Evolutionary conservation across 164 flowering plant genomes (phyloP).

Genomic region (Sedum album): DNA sequence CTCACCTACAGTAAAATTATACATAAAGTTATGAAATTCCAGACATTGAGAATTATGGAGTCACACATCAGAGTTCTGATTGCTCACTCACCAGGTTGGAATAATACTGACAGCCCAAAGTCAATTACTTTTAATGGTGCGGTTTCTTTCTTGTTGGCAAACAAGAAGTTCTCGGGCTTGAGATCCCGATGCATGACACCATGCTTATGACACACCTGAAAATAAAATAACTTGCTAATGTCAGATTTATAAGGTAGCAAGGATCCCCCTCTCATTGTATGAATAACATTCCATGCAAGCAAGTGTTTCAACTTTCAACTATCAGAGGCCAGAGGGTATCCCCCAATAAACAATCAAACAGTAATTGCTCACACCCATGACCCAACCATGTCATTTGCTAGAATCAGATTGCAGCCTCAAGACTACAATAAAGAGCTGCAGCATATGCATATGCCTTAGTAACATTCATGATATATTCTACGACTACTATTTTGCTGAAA

Average conservation of each 20-base stretch:
- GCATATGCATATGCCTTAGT: not conserved
- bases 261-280: no score
- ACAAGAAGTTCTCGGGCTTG: slow-evolving; percentile 93
- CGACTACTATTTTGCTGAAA: not conserved
- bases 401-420: not conserved
- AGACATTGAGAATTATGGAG: not conserved
- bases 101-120: slow-evolving; percentile 85
- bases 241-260: no score
- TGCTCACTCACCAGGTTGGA: slow-evolving; percentile 69
- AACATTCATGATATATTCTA: not conserved
- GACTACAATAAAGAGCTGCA: not conserved
- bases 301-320: no score
- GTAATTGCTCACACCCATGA: no score
- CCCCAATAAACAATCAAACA: no score
- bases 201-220: slow-evolving; percentile 86
- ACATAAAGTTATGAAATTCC: slow-evolving; percentile 2
- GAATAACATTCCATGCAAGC: no score
- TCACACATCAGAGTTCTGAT: not conserved
- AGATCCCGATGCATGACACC: no score
- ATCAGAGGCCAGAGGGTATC: no score
- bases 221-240: no score
- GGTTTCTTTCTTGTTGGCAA: slow-evolving; percentile 80
- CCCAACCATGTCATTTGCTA: no score
- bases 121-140: slow-evolving; percentile 80
- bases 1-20: slow-evolving; percentile 40